Evolutionary conservation across 306 rosid species (phyloP).

Genomic region (Vigna reflexopilosa): DNA sequence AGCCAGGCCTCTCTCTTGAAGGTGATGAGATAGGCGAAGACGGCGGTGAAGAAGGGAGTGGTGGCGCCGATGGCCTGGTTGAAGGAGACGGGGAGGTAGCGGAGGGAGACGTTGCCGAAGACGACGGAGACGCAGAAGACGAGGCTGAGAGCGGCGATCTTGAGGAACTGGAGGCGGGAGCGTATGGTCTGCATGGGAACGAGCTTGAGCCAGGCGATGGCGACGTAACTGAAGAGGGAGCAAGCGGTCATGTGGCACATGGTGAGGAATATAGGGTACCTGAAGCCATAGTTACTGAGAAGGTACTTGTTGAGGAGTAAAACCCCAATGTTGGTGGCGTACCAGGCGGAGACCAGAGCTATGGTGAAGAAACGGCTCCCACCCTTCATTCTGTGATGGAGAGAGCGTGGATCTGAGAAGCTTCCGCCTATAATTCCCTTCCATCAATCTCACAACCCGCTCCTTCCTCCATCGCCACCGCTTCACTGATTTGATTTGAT

Average conservation of each 20-base stretch:
- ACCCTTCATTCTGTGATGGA: conserved; percentile 57
- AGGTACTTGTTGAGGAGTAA: conserved; percentile 89
- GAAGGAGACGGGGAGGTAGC: conserved; percentile 91
- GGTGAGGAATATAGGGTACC: conserved; percentile 98
- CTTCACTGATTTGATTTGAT: no score
- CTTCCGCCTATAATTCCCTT: background rate
- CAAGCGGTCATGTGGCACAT: conserved; percentile 99
- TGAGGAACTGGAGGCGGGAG: conserved; percentile 83
- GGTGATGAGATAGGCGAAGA: conserved; percentile 91
- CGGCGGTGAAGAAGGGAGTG: conserved; percentile 95
- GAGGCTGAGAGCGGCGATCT: conserved; percentile 86
- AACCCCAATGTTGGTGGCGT: conserved; percentile 96
- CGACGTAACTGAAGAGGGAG: conserved; percentile 86
- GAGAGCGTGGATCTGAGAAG: conserved; percentile 46
- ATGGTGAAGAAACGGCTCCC: conserved; percentile 83
- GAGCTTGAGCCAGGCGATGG: conserved; percentile 95
- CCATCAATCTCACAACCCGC: conserved; percentile 63
- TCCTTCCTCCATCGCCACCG: conserved; percentile 33
- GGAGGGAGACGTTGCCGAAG: conserved; percentile 88
- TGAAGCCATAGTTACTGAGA: conserved; percentile 94
- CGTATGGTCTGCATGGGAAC: conserved; percentile 96
- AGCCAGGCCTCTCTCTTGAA: conserved; percentile 95
- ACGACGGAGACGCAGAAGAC: conserved; percentile 94
- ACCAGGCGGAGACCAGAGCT: conserved; percentile 84
- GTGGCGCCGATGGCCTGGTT: conserved; percentile 98